These are phyloP conservation scores for Neltuma alba DNA, from an alignment of 306 rosid species.

Conservation along the genomic window DNA sequence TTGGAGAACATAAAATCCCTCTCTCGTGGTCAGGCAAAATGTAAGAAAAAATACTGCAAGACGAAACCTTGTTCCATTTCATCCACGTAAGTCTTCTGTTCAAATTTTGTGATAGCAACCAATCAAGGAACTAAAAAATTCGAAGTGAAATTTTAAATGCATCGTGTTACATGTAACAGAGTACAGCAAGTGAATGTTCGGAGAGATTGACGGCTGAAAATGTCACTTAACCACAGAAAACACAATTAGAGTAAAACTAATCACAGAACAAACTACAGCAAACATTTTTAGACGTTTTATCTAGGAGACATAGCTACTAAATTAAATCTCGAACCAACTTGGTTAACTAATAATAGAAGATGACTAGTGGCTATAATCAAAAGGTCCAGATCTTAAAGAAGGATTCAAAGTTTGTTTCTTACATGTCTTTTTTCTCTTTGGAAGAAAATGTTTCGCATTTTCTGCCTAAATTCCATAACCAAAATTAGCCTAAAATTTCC, in stretches of 20 bases:
- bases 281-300: not conserved
- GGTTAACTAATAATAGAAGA: constrained; percentile 33
- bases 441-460: not conserved
- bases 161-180: not conserved
- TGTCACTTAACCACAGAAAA: not conserved
- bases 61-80: constrained; percentile 7
- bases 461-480: not conserved
- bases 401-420: not conserved
- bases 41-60: not conserved
- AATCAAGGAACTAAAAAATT: not conserved
- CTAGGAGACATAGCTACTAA: not conserved
- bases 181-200: not conserved
- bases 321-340: not conserved
- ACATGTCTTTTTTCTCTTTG: not conserved
- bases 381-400: not conserved
- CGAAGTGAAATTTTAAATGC: not conserved
- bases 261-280: not conserved
- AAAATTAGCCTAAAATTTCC: not conserved
- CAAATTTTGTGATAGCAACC: not conserved
- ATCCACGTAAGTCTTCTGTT: not conserved
- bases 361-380: constrained; percentile 12
- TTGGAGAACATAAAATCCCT: constrained; percentile 6
- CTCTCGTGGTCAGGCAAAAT: not conserved
- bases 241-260: not conserved
- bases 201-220: constrained; percentile 19